These are phyloP conservation scores for Gynostemma pentaphyllum DNA, from an alignment of 306 rosid genomes.

Conservation along the genomic window DNA sequence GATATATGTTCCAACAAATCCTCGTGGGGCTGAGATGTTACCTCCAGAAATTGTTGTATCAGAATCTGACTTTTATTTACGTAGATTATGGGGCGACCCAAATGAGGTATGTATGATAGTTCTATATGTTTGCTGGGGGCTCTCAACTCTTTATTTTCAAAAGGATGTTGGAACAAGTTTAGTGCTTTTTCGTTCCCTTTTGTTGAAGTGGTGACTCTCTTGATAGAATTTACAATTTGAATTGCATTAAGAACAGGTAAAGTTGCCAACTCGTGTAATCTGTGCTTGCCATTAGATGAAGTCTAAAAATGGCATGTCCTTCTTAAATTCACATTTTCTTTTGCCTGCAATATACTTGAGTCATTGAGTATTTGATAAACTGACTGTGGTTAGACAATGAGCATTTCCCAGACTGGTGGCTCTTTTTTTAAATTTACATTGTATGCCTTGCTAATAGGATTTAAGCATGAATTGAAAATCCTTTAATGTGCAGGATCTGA, in stretches of 20 bases:
- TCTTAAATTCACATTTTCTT: not conserved
- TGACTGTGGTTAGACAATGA: not conserved
- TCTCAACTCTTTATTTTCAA: not conserved
- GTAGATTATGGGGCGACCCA: conserved; percentile 95
- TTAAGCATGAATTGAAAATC: conserved; percentile 10
- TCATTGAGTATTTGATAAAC: not conserved
- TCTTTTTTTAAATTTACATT: not conserved
- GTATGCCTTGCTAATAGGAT: conserved; percentile 7
- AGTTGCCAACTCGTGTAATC: not conserved
- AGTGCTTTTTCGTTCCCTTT: not conserved
- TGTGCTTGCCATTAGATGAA: not conserved
- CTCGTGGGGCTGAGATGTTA: conserved; percentile 81
- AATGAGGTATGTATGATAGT: conserved; percentile 54
- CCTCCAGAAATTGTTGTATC: conserved; percentile 85
- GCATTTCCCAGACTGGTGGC: not conserved
- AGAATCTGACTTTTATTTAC: conserved; percentile 71
- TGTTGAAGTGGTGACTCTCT: not conserved
- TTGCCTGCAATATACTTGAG: not conserved
- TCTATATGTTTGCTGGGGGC: not conserved
- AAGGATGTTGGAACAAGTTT: not conserved
- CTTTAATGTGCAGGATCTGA: conserved; percentile 71
- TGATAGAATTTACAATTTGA: not conserved
- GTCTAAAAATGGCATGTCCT: not conserved
- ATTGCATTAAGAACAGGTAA: not conserved
- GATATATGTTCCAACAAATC: conserved; percentile 81